phyloP scores from a whole-genome alignment of 2,329 filamentous ascomycete species.

The Trichoderma pleuroti region DNA sequence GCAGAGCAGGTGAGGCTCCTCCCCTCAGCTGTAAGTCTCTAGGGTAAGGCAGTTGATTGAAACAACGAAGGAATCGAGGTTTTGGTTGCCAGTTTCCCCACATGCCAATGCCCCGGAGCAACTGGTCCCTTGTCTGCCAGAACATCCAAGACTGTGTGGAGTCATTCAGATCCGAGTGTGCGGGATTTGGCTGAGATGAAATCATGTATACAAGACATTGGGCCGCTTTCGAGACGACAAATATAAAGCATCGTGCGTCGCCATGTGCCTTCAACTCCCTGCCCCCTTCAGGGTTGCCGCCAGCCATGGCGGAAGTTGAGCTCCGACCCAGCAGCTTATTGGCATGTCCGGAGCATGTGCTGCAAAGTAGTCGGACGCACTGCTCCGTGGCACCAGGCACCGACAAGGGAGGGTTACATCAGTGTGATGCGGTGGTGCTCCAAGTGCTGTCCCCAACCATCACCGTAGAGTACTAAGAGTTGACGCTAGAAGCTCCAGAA shows the following conservation, averaged over 20 bases:
- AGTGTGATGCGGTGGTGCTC: conserved; percentile 12
- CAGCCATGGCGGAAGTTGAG: not conserved
- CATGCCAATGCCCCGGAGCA: not conserved
- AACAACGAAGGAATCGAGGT: not conserved
- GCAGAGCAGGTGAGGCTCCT: not conserved
- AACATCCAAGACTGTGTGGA: not conserved
- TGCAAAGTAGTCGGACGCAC: not conserved
- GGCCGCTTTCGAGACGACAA: not conserved
- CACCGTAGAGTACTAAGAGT: not conserved
- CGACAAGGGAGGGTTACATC: conserved; percentile 13
- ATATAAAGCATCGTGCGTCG: not conserved
- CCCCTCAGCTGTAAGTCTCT: not conserved
- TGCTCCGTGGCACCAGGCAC: conserved; percentile 14
- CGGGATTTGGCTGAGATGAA: not conserved
- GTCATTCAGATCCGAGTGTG: not conserved
- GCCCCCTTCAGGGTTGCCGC: not conserved
- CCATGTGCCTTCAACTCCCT: not conserved
- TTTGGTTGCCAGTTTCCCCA: not conserved
- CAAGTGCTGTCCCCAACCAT: not conserved
- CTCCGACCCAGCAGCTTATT: not conserved
- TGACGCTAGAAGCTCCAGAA: not conserved
- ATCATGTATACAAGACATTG: not conserved
- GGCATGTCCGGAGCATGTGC: too few relatives aligned
- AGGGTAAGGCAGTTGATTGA: not conserved
- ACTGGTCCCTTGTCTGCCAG: not conserved